These are phyloP conservation scores for Cercospora beticola DNA, from an alignment of 2,329 filamentous ascomycete species.

Conservation along the genomic window DNA sequence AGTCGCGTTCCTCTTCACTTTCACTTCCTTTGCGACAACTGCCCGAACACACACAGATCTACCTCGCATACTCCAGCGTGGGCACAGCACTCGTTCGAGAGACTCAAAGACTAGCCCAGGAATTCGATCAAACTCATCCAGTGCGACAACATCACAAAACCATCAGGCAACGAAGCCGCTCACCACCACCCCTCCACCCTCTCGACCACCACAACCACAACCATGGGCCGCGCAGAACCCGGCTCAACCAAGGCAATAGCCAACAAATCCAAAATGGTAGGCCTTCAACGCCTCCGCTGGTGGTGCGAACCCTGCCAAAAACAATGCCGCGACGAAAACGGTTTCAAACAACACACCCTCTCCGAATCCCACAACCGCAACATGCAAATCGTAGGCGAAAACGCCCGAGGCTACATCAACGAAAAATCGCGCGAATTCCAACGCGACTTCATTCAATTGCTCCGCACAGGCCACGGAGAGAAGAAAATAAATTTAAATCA, in stretches of 20 bases:
- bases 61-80: background rate
- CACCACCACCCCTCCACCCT: background rate
- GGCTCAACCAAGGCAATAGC: constrained; percentile 86
- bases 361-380: constrained; percentile 86
- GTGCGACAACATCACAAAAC: background rate
- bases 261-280: constrained; percentile 86
- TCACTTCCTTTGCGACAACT: constrained; percentile 2
- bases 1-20: background rate
- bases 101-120: background rate
- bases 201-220: constrained; percentile 38
- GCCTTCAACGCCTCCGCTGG: constrained; percentile 78
- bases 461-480: constrained; percentile 83
- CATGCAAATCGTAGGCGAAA: constrained; percentile 83
- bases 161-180: constrained; percentile 15
- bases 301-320: constrained; percentile 80
- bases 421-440: constrained; percentile 80
- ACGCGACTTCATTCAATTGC: constrained; percentile 71
- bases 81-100: background rate
- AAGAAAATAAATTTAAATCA: constrained; percentile 86
- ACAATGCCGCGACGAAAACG: constrained; percentile 82
- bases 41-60: background rate
- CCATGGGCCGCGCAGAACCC: constrained; percentile 88
- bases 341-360: constrained; percentile 78
- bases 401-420: constrained; percentile 79
- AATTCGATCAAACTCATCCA: background rate